A percentile compares a stretch with the other conserved stretches of the same genome.
These are phyloP conservation scores for Calophaca sinica DNA, from an alignment of 306 rosid genomes.

Conservation along the genomic window DNA sequence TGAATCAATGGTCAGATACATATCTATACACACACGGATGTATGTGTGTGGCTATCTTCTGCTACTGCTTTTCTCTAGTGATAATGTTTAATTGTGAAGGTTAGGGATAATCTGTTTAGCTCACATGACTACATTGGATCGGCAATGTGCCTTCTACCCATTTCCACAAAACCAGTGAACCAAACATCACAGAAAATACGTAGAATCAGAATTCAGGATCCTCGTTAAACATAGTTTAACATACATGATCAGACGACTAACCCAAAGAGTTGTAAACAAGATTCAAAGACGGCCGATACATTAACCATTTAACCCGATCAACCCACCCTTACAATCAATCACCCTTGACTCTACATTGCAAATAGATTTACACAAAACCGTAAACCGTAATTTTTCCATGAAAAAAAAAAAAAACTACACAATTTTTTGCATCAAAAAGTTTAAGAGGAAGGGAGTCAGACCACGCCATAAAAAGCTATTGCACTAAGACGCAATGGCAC, in stretches of 20 bases:
- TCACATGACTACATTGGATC: conserved; percentile 4
- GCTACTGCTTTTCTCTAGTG: conserved; percentile 18
- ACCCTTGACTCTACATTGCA: neutral
- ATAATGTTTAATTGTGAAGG: neutral
- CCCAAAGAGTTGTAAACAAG: conserved; percentile 11
- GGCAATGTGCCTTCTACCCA: neutral
- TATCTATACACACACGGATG: neutral
- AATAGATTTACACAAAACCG: neutral
- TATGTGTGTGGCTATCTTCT: too few relatives aligned
- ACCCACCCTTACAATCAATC: neutral
- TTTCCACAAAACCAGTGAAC: neutral
- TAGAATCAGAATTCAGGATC: neutral
- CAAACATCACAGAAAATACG: too few relatives aligned
- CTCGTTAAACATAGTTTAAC: neutral
- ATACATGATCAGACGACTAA: conserved; percentile 2
- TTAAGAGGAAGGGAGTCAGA: neutral
- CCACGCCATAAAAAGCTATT: neutral
- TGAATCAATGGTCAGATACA: neutral
- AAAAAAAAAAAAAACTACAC: too few relatives aligned
- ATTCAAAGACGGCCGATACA: too few relatives aligned
- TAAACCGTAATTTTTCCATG: too few relatives aligned
- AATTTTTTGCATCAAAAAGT: neutral
- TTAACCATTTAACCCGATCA: neutral
- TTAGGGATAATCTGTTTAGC: neutral
- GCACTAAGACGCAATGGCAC: neutral